Conservation (phyloP, 352 stramenopile genomes). For the Globisporangium orthogonon region DNA sequence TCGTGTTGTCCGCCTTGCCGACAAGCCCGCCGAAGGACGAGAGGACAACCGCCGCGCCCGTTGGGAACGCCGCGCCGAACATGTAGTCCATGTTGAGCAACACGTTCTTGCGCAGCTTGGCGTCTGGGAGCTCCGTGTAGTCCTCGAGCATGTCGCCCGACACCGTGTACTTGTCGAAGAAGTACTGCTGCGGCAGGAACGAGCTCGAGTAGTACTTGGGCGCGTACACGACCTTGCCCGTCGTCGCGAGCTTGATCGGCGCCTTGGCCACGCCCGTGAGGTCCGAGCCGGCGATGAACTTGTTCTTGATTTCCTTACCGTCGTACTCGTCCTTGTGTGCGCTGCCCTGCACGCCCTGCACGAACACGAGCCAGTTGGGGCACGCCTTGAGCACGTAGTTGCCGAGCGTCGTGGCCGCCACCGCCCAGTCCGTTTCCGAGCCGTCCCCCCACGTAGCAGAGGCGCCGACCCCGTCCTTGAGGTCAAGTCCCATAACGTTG, state of each 20-base stretch:
- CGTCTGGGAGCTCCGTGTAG: slow-evolving; percentile 53
- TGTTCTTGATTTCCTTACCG: slow-evolving; percentile 52
- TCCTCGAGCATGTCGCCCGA: slow-evolving; percentile 52
- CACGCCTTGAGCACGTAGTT: slow-evolving; percentile 62
- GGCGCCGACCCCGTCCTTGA: slow-evolving; percentile 63
- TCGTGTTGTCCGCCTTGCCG: slow-evolving; percentile 43
- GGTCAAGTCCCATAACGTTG: slow-evolving; percentile 82
- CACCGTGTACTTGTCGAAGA: slow-evolving; percentile 42
- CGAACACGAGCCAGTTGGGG: slow-evolving; percentile 73
- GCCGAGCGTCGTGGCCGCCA: slow-evolving; percentile 56
- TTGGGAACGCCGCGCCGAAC: slow-evolving; percentile 58
- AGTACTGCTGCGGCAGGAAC: slow-evolving; percentile 50
- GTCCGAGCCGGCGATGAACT: slow-evolving; percentile 62
- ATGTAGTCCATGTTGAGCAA: slow-evolving; percentile 78
- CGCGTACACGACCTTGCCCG: slow-evolving; percentile 78
- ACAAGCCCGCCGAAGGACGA: slow-evolving; percentile 81
- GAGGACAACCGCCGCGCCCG: slow-evolving; percentile 57
- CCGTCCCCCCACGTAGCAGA: slow-evolving; percentile 71
- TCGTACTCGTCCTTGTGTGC: slow-evolving; percentile 63
- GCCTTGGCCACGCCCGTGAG: slow-evolving; percentile 33
- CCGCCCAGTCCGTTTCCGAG: slow-evolving; percentile 71
- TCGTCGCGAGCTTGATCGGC: slow-evolving; percentile 51
- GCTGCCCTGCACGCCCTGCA: slow-evolving; percentile 62
- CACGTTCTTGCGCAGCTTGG: slow-evolving; percentile 54
- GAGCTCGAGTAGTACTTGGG: slow-evolving; percentile 76